phyloP scores from a whole-genome alignment of 345 rosid genomes.

The Dipteronia sinensis region DNA sequence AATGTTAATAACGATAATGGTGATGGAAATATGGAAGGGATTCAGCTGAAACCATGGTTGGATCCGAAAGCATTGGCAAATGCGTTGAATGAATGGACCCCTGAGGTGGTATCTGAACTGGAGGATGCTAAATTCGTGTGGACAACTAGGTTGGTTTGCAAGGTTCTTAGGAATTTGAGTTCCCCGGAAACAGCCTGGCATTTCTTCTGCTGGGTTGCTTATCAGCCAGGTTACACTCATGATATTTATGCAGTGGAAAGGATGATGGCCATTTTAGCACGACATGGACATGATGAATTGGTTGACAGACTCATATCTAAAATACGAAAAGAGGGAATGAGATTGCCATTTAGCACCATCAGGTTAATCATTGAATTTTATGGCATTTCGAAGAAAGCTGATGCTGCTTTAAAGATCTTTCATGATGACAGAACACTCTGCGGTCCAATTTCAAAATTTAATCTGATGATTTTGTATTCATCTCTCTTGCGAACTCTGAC shows the following conservation, averaged over 20 bases:
- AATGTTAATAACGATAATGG: constrained; percentile 25
- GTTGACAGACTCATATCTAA: constrained; percentile 69
- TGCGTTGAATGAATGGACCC: constrained; percentile 65
- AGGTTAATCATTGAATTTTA: constrained; percentile 74
- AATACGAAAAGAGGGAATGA: constrained; percentile 65
- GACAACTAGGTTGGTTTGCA: constrained; percentile 84
- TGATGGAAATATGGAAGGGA: constrained; percentile 26
- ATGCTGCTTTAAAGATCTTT: constrained; percentile 82
- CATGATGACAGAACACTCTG: constrained; percentile 57
- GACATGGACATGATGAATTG: constrained; percentile 63
- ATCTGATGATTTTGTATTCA: constrained; percentile 76
- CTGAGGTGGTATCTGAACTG: constrained; percentile 57
- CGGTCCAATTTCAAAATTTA: constrained; percentile 50
- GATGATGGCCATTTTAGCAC: constrained; percentile 76
- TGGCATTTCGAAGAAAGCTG: constrained; percentile 83
- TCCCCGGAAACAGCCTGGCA: constrained; percentile 79
- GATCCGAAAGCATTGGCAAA: constrained; percentile 86
- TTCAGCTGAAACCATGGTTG: constrained; percentile 78
- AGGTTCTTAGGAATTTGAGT: constrained; percentile 71
- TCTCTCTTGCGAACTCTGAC: constrained; percentile 75
- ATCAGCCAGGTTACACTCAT: constrained; percentile 81
- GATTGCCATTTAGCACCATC: constrained; percentile 76
- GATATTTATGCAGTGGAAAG: constrained; percentile 74
- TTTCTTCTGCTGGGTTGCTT: constrained; percentile 91
- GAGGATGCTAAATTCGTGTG: constrained; percentile 78